phyloP scores from a whole-genome alignment of 1,284 basidiomycete species.

The Ganoderma lucidum region DNA sequence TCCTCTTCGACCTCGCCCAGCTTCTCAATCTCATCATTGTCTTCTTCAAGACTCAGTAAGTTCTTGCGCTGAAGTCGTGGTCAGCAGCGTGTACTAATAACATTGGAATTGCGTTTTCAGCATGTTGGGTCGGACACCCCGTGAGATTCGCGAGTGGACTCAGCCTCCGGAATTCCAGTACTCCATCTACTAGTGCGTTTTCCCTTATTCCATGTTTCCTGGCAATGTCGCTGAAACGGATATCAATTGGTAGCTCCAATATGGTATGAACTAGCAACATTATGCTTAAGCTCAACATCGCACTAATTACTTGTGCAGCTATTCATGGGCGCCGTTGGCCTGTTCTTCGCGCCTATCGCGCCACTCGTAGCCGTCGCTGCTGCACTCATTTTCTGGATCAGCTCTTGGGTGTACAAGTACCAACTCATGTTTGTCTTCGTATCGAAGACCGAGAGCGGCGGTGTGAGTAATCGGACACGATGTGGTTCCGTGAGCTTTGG shows the following conservation, averaged over 20 bases:
- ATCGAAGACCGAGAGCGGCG: conserved; percentile 90
- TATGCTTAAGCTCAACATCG: background rate
- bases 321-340: conserved; percentile 87
- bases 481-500: background rate
- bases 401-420: conserved; percentile 87
- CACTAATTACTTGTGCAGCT: conserved; percentile 53
- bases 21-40: conserved; percentile 90
- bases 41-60: conserved; percentile 81
- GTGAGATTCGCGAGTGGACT: conserved; percentile 96
- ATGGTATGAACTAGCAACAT: conserved; percentile 50
- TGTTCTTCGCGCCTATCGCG: conserved; percentile 93
- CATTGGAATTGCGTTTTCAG: conserved; percentile 44
- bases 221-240: background rate
- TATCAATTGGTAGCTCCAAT: conserved; percentile 59
- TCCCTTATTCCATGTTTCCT: background rate
- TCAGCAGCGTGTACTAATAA: background rate
- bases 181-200: conserved; percentile 84
- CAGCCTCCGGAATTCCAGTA: conserved; percentile 95
- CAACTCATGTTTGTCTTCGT: conserved; percentile 94
- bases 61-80: background rate
- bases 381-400: conserved; percentile 85
- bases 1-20: conserved; percentile 95
- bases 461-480: conserved; percentile 57
- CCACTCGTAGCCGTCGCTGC: conserved; percentile 85
- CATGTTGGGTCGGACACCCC: conserved; percentile 93